A percentile compares a stretch with the other conserved stretches of the same genome.
phyloP scores from a whole-genome alignment of 2,329 filamentous ascomycete species.

The Colletotrichum coccodes region DNA sequence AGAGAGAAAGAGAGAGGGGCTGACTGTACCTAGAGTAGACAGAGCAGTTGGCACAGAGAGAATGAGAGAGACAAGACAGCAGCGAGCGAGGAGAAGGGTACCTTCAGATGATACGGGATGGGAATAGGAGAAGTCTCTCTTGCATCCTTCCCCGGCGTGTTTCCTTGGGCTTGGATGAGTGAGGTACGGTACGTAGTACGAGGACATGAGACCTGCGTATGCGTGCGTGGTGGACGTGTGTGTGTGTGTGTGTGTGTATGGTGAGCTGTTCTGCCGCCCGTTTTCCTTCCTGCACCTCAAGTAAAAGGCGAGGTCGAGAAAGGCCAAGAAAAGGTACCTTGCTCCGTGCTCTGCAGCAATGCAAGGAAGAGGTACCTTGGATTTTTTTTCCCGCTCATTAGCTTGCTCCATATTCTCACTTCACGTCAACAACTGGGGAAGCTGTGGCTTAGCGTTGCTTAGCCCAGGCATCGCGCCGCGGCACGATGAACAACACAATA shows the following conservation, averaged over 20 bases:
- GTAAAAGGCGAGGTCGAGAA: background rate
- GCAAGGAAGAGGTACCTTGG: slow-evolving; percentile 2
- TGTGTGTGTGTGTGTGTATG: background rate
- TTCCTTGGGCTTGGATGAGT: slow-evolving; percentile 2
- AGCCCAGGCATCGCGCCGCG: slow-evolving; percentile 28
- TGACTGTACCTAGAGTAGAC: background rate
- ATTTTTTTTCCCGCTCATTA: background rate
- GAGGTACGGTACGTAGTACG: background rate
- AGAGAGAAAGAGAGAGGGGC: background rate
- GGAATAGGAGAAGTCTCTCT: slow-evolving; percentile 30
- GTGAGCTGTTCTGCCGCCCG: background rate
- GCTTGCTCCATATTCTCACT: slow-evolving; percentile 12
- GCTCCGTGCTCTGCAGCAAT: background rate
- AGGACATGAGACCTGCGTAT: slow-evolving; percentile 2
- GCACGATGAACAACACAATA: slow-evolving; percentile 27
- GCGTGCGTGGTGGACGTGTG: background rate
- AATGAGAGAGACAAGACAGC: background rate
- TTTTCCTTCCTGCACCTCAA: background rate
- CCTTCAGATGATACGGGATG: background rate
- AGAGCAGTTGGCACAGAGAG: slow-evolving; percentile 3
- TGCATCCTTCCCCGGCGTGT: slow-evolving; percentile 13
- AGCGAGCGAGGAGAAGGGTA: background rate
- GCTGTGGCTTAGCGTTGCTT: slow-evolving; percentile 32
- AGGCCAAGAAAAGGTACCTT: slow-evolving; percentile 2
- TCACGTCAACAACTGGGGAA: slow-evolving; percentile 30